Evolutionary conservation across 2,329 filamentous ascomycete genomes (phyloP), one percentile per base, ranked within the genome.

Genomic region (Hymenoscyphus scutula): DNA sequence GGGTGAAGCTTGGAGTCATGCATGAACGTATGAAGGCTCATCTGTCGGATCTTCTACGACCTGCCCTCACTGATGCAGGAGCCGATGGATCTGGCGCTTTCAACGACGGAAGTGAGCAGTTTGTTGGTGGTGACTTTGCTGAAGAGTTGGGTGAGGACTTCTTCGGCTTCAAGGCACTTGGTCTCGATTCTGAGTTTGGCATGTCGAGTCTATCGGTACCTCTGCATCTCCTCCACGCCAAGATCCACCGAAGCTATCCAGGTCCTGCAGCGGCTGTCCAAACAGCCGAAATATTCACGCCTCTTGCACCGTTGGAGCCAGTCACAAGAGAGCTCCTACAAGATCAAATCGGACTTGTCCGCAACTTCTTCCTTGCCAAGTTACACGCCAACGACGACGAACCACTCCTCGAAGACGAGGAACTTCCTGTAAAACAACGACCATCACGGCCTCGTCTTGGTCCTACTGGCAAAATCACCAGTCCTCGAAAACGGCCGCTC

Each of bases 101-200:
- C 81, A 92, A 96, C 66, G 95, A 99, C 71, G 94, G 93, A 67
- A 97, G 92, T 76, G 95, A 99, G 67, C 95, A 98, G 74, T 99
- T 98, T 70, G 88, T 97, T 56, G 92, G 91, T 54, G 95, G 95
- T 65, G 95, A 99, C 76, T 99, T 99, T 75, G 95, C 95, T 0
- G 95, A 97, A 74, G 95, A 99, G 70, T 89, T 99, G 13, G 94
- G 93, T 65, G 95, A 99, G 79, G 95, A 99, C 78, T 99, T 97
- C 84, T 99, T 99, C 73, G 95, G 95, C 30, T 98, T 99, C 84
- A 93, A 92, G 74, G 93, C 96, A 64, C 85, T 99, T 54, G 95
- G 95, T 53, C 83, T 99, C 62, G 92, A 97, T 72, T 89, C 88
- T 70, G 95, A 99, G 74, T 89, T 98, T 74, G 93, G 93, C 19